Evolutionary conservation across 345 rosid species (phyloP).

Genomic region (Chamaenerion angustifolium): DNA sequence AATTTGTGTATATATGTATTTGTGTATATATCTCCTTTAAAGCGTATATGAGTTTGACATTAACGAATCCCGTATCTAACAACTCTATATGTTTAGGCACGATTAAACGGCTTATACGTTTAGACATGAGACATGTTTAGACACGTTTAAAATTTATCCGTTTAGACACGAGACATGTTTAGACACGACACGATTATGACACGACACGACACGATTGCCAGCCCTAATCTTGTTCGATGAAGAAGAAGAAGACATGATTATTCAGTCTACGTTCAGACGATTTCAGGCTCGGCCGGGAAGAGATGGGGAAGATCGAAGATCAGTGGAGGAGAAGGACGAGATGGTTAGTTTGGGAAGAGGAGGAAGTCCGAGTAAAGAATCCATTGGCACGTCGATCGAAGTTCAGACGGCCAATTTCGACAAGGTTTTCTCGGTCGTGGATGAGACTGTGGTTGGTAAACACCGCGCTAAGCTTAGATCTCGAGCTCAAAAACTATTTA

Average conservation of each 20-base stretch:
- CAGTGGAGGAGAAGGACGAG: slow-evolving; percentile 3
- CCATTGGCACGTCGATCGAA: slow-evolving; percentile 55
- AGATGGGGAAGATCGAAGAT: slow-evolving; percentile 11
- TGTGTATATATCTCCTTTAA: too few species aligned
- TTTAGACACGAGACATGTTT: too few species aligned
- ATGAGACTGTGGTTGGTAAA: slow-evolving; percentile 21
- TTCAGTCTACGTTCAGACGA: slow-evolving; percentile 60
- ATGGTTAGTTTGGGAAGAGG: slow-evolving; percentile 13
- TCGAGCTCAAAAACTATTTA: slow-evolving; percentile 31
- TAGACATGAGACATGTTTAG: too few species aligned
- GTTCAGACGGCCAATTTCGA: slow-evolving; percentile 56
- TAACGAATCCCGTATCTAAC: too few species aligned
- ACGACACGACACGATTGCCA: too few species aligned
- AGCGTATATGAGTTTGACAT: too few species aligned
- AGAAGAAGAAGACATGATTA: slow-evolving; percentile 65
- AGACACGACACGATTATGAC: too few species aligned
- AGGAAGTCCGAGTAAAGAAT: slow-evolving; percentile 37
- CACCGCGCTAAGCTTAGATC: slow-evolving; percentile 24
- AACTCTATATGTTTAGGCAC: too few species aligned
- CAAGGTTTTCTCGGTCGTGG: slow-evolving; percentile 22
- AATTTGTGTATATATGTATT: too few species aligned
- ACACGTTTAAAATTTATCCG: too few species aligned
- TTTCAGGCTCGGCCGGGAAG: slow-evolving; percentile 8
- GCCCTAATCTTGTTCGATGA: slow-evolving; percentile 36
- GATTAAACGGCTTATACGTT: too few species aligned